Evolutionary conservation across 441 rosid species (phyloP), one percentile per base, ranked within the genome.

Genomic region (Gossypium trilobum): DNA sequence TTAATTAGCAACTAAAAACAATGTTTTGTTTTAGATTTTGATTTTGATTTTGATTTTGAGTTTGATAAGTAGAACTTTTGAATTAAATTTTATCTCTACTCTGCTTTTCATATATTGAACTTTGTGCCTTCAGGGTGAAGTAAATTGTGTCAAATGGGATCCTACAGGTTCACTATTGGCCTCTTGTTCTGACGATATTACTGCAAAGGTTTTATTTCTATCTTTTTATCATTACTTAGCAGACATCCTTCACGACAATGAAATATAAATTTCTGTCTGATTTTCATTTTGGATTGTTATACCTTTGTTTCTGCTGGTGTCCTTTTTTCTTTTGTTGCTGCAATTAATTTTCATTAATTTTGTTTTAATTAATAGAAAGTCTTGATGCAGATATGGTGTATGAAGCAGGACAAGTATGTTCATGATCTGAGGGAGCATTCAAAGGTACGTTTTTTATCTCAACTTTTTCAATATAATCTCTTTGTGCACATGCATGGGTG

Each of bases 101-200:
- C 65, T 73, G 2, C 59, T 25, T 70, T 75, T 75, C 39, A 73
- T 71, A 10, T 75, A 71, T 52, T 14, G 36, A 42, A 59, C 72
- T 61, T 68, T 70, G 55, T 60, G 70, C 77, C 71, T 79, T 62
- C 92, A 94, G 98, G 92, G 95, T 20, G 98, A 94, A 81, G 98
- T 94, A 70, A 95, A 95, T 85, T 92, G 99, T 79, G 97, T 95
- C 78, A 95, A 95, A 86, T 95, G 99, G 99, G 98, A 92, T 88
- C 98, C 98, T 54, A 90, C 94, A 25, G 99, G 99, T 71, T 75
- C 91, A 51, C 81, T 89, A 75, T 75, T 95, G 80, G 99, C 99
- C 70, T 92, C 99, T 8, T 95, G 98, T 85, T 95, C 99, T 50
- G 98, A 95, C 71, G 99, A 95, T 72, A 85, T 87, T 65, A 92